Base-by-base conservation (phyloP, 2,329 filamentous ascomycete genomes). In the Cladosporium cucumerinum region DNA sequence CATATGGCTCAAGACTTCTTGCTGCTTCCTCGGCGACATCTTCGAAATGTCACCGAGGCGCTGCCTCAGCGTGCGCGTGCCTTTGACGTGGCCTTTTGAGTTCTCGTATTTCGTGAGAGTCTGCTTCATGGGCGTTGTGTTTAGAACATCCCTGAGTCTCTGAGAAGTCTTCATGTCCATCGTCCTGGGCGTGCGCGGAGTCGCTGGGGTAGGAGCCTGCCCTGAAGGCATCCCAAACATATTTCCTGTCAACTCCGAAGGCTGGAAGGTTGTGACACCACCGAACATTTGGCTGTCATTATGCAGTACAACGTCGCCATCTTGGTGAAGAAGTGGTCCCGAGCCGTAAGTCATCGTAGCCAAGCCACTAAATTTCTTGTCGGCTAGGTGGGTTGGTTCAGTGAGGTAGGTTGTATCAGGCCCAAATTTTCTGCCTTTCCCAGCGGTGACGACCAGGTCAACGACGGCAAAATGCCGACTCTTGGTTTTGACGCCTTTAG, bases 381-480 rank as follows among this genome's bases (percentile, higher is more conserved):
- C 69, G 18, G 55, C 51, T 62, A 73, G 63, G n/a, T 65, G 63
- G 12, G 63, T 65, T 18, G 71, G 70, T 32, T 32, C 61, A 7
- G 51, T 57, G 14, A 72, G 57, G 62, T 74, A 72, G 18, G 64
- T 65, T 11, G 58, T 64, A 2, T 63, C 60, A 0, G 71, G 68
- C 28, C 66, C 68, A 58, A 69, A 68, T 61, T 75, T 76, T 36
- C 58, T 66, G 34, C 73, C 74, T 25, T 61, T 65, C 16, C 74
- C 74, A 28, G 71, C 65, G 2, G 68, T 73, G 46, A 73, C 64
- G 36, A 74, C 58, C 23, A 73, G 58, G 62, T 71, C 74, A 21
- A 76, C 73, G 32, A 72, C 69, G 21, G 66, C 71, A 11, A 73
- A 77, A 1, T 71, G 71, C 21, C 51, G 71, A 5, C 72, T 71